Base-by-base conservation (phyloP, 148 eudicot species). In the Limonium bicolor region DNA sequence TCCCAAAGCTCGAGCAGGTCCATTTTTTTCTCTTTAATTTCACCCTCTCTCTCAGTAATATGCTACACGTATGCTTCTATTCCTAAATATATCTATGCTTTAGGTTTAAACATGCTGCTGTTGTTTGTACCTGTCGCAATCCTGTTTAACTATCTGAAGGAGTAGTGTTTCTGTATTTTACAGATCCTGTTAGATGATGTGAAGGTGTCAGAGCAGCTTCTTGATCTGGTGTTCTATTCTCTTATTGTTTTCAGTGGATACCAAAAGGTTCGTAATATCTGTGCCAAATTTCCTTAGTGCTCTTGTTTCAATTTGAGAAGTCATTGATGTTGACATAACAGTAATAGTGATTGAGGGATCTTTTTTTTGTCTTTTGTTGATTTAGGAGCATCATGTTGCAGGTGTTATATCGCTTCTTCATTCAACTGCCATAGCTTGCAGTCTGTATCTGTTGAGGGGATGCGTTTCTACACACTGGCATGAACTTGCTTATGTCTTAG, bases 1-100 rank as follows among this genome's bases (percentile, higher is more conserved):
- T 75, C 47, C 65, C 85, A 29, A 92, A 85, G 73, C 77, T 92
- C 40, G 94, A 92, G 63, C 94, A 85, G 93, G 99, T 92, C 38
- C 20, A 70, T 31, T 21, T 29, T 11, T n/a, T 56, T 45, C n/a
- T 19, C 20, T 24, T 14, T 23, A 14, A 17, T 12, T 35, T 23
- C 14, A 20, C 5, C 22, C 41, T 50, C 24, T 23, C 4, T 33
- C 29, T 50, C 7, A 28, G 26, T 12, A 11, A 28, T 5, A 13
- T 31, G 13, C 21, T 14, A 21, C 28, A 22, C 11, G 9, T 14
- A 22, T 41, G 17, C 22, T 18, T 21, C n/a, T 7, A 41, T 41
- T 24, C 29, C 30, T 3, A 12, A 19, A 43, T 13, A 14, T 13
- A 22, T 23, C 4, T 43, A 23, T 43, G 25, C 5, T 21, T 21